These are phyloP conservation scores for Schizosaccharomyces versatilis DNA, from an alignment of 1,139 yeast species.

Conservation along the genomic window DNA sequence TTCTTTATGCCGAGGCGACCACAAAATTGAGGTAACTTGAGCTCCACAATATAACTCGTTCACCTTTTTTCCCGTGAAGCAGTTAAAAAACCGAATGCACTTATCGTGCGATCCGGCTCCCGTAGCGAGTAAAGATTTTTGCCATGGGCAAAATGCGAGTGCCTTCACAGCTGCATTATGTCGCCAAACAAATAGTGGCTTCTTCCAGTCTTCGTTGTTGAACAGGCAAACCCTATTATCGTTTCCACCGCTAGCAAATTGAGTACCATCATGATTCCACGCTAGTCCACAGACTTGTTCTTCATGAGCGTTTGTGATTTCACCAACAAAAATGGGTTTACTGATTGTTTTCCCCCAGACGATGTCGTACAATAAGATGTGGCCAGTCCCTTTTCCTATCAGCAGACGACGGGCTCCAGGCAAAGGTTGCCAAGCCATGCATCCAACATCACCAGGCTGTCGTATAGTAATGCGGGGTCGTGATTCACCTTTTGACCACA, in stretches of 20 bases:
- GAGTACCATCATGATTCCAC: slow-evolving; percentile 9
- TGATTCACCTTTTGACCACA: slow-evolving; percentile 17
- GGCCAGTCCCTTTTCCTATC: background rate
- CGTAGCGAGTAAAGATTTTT: slow-evolving; percentile 38
- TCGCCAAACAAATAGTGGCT: slow-evolving; percentile 12
- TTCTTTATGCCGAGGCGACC: slow-evolving; percentile 47
- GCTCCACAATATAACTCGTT: slow-evolving; percentile 34
- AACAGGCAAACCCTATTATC: slow-evolving; percentile 8
- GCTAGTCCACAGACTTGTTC: slow-evolving; percentile 8
- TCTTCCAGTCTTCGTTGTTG: background rate
- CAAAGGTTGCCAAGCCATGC: slow-evolving; percentile 5
- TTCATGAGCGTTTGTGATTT: background rate
- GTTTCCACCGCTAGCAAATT: slow-evolving; percentile 11
- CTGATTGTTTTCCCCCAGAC: background rate
- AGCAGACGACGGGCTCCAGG: background rate
- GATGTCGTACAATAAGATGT: background rate
- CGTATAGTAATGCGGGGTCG: slow-evolving; percentile 4
- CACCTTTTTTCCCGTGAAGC: slow-evolving; percentile 48
- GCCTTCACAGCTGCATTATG: slow-evolving; percentile 33
- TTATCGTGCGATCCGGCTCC: slow-evolving; percentile 85
- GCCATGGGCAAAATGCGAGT: slow-evolving; percentile 49
- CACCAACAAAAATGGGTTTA: background rate
- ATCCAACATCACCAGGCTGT: slow-evolving; percentile 6
- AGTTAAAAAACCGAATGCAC: slow-evolving; percentile 63
- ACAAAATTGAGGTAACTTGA: slow-evolving; percentile 56